These are phyloP conservation scores for Nemania sp. DNA, from an alignment of 2,329 filamentous ascomycete species.

Conservation along the genomic window DNA sequence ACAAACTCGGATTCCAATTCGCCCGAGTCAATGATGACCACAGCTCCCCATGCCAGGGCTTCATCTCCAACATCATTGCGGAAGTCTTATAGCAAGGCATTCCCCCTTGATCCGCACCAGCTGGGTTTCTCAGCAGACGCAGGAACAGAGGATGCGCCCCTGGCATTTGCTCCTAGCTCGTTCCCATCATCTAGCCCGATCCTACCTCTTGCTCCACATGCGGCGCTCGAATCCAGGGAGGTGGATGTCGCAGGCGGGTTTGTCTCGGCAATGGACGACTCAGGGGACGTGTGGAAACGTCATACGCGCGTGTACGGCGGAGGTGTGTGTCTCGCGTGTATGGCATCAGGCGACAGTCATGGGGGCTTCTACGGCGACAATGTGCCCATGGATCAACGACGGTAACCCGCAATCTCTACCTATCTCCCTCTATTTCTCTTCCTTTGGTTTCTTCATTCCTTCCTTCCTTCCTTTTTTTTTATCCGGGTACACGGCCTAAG, in stretches of 20 bases:
- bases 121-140: conserved; percentile 21
- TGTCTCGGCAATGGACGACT: conserved; percentile 52
- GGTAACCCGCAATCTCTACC: conserved; percentile 35
- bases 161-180: conserved; percentile 52
- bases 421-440: no score
- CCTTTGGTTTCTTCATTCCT: background rate
- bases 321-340: conserved; percentile 60
- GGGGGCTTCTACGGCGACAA: conserved; percentile 59
- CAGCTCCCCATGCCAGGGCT: conserved; percentile 30
- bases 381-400: conserved; percentile 57
- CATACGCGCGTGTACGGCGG: conserved; percentile 65
- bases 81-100: conserved; percentile 50
- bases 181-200: conserved; percentile 54
- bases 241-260: conserved; percentile 56
- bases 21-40: conserved; percentile 31
- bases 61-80: conserved; percentile 44
- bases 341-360: conserved; percentile 50
- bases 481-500: background rate
- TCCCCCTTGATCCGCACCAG: conserved; percentile 42
- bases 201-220: conserved; percentile 53
- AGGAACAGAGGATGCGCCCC: conserved; percentile 33
- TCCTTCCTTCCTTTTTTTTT: no score
- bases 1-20: conserved; percentile 55
- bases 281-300: conserved; percentile 57
- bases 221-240: conserved; percentile 42